Evolutionary conservation across 2,329 filamentous ascomycete genomes (phyloP), one percentile per base, ranked within the genome.

Genomic region (Colletotrichum sp.): DNA sequence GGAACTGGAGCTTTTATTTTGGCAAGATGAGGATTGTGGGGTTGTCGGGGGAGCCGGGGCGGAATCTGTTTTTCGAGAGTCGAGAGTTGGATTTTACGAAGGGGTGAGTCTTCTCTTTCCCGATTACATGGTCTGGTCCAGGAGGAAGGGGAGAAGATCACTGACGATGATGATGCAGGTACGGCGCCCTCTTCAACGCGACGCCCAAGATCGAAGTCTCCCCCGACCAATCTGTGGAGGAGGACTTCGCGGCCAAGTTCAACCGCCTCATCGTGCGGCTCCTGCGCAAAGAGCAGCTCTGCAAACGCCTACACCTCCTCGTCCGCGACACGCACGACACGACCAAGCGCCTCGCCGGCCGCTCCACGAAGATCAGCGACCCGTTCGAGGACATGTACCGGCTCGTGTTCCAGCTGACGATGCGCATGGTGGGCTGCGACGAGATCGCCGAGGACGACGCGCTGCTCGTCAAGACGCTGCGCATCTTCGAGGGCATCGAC

Each of bases 391-490:
- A 85, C 79, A 83, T 92, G 63, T 91, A 90, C 79, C 81, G 84
- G 8, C 83, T 90, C 71, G 85, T 92, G 2, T 92, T 89, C 81
- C 86, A 88, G 79, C 84, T 92, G n/a, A 92, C 89, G 6, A 90
- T 92, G 83, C 87, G 90, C 15, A 89, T 87, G 6, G 85, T 92
- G 1, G 90, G 89, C 8, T 86, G 86, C 68, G 83, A 87, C 36
- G 90, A 92, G 57, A 87, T 92, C 30, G 90, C 89, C 16, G 84
- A 89, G 4, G 83, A 89, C 66, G 84, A 85, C 0, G 77, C 77
- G 8, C 79, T 89, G 25, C 78, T 90, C 5, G 81, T 81, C n/a
- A 82, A 85, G 49, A 87, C 86, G 4, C 82, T 91, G 16, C 74
- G 80, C 16, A 81, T 86, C 13, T 92, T 88, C 75, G 86, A 89